Evolutionary conservation across 768 basidiomycete species (phyloP).

Genomic region (Panaeolus papilionaceus): DNA sequence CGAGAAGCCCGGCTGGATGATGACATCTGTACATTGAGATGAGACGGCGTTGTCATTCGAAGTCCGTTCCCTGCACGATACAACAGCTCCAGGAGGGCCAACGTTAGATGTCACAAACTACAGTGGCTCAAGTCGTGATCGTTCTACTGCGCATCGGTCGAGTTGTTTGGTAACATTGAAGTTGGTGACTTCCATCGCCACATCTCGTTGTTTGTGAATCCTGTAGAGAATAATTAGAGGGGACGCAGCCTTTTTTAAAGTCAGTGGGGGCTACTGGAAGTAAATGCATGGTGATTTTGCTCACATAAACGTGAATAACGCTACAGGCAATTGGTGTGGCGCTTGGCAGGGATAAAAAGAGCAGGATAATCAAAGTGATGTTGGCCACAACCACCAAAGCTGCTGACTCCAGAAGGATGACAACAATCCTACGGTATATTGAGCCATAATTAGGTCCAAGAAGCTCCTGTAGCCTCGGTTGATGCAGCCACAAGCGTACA

Average conservation of each 20-base stretch:
- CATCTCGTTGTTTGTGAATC: background rate
- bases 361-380: background rate
- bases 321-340: background rate
- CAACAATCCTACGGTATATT: background rate
- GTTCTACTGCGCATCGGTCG: background rate
- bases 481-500: background rate
- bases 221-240: background rate
- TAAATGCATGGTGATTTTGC: background rate
- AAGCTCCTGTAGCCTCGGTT: background rate
- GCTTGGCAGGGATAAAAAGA: background rate
- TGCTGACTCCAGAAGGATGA: constrained; percentile 1
- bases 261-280: background rate
- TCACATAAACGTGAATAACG: constrained; percentile 4
- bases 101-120: background rate
- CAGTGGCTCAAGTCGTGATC: background rate
- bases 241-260: background rate
- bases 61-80: background rate
- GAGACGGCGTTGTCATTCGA: background rate
- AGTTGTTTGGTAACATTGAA: constrained; percentile 6
- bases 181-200: background rate
- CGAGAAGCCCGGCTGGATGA: background rate
- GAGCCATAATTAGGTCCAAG: background rate
- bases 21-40: no score
- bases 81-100: background rate
- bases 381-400: background rate